Base-by-base conservation (phyloP, 2,329 filamentous ascomycete genomes). In the Cytospora piceae region DNA sequence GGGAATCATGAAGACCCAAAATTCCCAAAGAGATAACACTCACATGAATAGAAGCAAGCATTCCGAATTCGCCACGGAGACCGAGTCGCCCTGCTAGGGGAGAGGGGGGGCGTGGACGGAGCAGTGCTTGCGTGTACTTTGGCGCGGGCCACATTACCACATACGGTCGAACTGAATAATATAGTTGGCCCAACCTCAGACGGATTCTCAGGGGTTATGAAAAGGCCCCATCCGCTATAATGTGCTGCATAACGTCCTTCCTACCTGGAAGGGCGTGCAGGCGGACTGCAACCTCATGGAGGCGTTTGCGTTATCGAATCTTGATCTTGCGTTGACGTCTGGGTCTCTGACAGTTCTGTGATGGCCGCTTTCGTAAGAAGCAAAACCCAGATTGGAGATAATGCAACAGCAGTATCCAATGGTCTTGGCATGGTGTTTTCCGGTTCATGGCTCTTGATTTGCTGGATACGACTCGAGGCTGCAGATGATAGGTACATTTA, bases 311-410 rank as follows among this genome's bases (percentile, higher is more conserved):
- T 49, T 24, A 22, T 49, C n/a, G 11, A n/a, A 32, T 29, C 29
- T 29, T 3, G 22, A 37, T 57, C 22, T 55, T 57, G 39, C 42
- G 54, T 57, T 46, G 53, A 57, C 22, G 42, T 52, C 42, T 63
- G 11, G 31, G 42, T 49, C 31, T 31, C 53, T 57, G 22, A 55
- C 39, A 51, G 31, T 42, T 51, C 9, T 46, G 55, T 34, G 27
- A 32, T 31, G 4, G 53, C 53, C 37, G 42, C 22, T 22, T 4
- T 39, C 27, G 53, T 34, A 29, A 63, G 53, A 27, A 39, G 53
- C 52, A 56, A 15, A 57, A 39, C 53, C 61, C 53, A 57, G 22
- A 57, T 2, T 14, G 11, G 53, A 42, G 53, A 52, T 57, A 51
- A 57, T 63, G 37, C 54, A 57, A 57, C 39, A 29, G 4, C 20